Evolutionary conservation across 805 yeast species (phyloP).

Genomic region (Komagataella mondaviorum): DNA sequence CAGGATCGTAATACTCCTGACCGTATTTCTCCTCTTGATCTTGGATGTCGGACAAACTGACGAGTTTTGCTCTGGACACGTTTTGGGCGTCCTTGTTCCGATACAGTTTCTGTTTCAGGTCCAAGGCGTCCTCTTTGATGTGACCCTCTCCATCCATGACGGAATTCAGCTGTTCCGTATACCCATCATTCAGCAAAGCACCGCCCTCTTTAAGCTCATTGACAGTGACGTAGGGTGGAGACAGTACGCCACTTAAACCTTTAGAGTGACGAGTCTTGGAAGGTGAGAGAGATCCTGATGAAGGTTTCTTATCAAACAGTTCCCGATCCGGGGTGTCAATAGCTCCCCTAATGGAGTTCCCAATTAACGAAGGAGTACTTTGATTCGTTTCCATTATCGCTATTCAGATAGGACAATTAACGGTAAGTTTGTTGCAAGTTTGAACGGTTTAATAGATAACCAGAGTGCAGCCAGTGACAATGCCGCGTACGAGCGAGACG

Average conservation of each 20-base stretch:
- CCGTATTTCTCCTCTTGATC: neutral
- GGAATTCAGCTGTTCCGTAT: slow-evolving; percentile 37
- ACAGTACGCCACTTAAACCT: neutral
- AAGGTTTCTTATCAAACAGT: neutral
- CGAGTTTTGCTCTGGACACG: neutral
- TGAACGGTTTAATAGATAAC: neutral
- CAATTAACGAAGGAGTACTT: slow-evolving; percentile 35
- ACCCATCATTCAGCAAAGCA: slow-evolving; percentile 45
- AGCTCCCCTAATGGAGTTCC: slow-evolving; percentile 30
- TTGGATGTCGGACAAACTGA: neutral
- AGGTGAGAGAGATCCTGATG: neutral
- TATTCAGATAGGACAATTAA: neutral
- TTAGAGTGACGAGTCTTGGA: slow-evolving; percentile 5
- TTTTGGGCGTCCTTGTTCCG: neutral
- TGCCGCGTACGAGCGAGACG: slow-evolving; percentile 13
- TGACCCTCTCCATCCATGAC: slow-evolving; percentile 41
- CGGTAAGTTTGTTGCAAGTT: neutral
- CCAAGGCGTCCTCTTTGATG: slow-evolving; percentile 32
- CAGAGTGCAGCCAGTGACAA: neutral
- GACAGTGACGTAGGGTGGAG: slow-evolving; percentile 21
- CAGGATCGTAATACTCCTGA: neutral
- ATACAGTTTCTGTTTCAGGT: slow-evolving; percentile 8
- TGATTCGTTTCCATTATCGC: slow-evolving; percentile 2
- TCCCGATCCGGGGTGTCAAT: slow-evolving; percentile 1
- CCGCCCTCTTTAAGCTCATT: slow-evolving; percentile 30